phyloP scores from a whole-genome alignment of 345 rosid species.

The Rubroshorea leprosula region DNA sequence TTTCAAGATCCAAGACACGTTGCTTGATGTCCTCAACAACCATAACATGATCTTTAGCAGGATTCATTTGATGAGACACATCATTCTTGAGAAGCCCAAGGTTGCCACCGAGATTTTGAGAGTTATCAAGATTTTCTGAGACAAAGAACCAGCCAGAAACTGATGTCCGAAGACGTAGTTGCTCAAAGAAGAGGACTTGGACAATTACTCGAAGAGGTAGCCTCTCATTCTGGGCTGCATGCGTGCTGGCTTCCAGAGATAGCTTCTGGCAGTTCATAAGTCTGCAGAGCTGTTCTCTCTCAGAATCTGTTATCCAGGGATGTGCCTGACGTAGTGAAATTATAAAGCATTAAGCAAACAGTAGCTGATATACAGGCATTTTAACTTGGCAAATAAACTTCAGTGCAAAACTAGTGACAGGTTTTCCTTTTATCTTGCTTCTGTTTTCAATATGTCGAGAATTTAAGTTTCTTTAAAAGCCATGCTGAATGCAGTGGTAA shows the following conservation, averaged over 20 bases:
- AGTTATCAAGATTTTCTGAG: slow-evolving; percentile 53
- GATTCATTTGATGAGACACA: slow-evolving; percentile 14
- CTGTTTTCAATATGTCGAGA: too few relatives aligned
- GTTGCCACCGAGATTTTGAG: slow-evolving; percentile 34
- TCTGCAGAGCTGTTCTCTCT: slow-evolving; percentile 70
- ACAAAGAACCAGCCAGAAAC: slow-evolving; percentile 67
- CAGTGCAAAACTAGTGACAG: too few relatives aligned
- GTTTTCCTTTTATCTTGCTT: too few relatives aligned
- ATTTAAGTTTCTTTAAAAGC: too few relatives aligned
- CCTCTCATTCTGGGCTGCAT: slow-evolving; percentile 84
- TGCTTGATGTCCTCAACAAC: slow-evolving; percentile 44
- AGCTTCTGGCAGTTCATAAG: slow-evolving; percentile 82
- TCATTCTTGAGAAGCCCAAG: slow-evolving; percentile 25
- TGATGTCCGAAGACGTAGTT: slow-evolving; percentile 66
- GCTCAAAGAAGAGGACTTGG: slow-evolving; percentile 78
- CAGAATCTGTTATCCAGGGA: slow-evolving; percentile 72
- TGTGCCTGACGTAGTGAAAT: slow-evolving; percentile 66
- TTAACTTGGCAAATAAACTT: too few relatives aligned
- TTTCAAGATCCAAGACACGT: slow-evolving; percentile 57
- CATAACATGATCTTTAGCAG: slow-evolving; percentile 22
- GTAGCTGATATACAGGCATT: slow-evolving; percentile 72
- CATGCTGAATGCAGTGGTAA: too few relatives aligned
- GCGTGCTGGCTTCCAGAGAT: slow-evolving; percentile 77
- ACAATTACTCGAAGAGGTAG: slow-evolving; percentile 70
- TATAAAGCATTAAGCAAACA: slow-evolving; percentile 15